Evolutionary conservation across 2,329 filamentous ascomycete species (phyloP).

Genomic region (Neofusicoccum kwambonambiense): DNA sequence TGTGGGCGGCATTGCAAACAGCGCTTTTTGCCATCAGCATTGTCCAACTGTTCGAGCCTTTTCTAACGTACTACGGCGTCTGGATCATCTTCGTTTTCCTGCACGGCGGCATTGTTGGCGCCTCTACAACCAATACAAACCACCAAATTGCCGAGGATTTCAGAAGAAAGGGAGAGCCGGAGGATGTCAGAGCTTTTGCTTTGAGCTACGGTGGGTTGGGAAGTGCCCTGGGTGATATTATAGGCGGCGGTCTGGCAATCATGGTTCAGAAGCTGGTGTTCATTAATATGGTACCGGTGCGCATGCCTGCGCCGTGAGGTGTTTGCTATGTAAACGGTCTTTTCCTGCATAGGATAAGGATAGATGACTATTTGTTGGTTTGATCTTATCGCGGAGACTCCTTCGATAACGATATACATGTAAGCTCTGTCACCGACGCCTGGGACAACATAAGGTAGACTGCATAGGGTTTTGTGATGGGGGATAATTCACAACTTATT

Average conservation of each 20-base stretch:
- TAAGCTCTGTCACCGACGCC: too few species aligned
- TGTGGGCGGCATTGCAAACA: not conserved
- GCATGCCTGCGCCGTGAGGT: too few species aligned
- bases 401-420: too few species aligned
- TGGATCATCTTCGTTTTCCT: constrained; percentile 1
- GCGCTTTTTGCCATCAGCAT: not conserved
- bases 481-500: too few species aligned
- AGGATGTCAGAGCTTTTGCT: not conserved
- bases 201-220: not conserved
- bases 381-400: too few species aligned
- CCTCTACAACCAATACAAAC: not conserved
- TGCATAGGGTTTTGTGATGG: too few species aligned
- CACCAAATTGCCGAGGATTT: not conserved
- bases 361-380: too few species aligned
- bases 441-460: too few species aligned
- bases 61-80: constrained; percentile 4
- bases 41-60: not conserved
- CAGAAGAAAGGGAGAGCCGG: not conserved
- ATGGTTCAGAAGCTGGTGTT: not conserved
- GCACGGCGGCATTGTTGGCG: not conserved
- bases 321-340: too few species aligned
- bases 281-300: too few species aligned
- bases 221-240: not conserved
- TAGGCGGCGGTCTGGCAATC: not conserved
- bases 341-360: too few species aligned